Base-by-base conservation (phyloP, 2,329 filamentous ascomycete genomes). In the Penicillium italicum region DNA sequence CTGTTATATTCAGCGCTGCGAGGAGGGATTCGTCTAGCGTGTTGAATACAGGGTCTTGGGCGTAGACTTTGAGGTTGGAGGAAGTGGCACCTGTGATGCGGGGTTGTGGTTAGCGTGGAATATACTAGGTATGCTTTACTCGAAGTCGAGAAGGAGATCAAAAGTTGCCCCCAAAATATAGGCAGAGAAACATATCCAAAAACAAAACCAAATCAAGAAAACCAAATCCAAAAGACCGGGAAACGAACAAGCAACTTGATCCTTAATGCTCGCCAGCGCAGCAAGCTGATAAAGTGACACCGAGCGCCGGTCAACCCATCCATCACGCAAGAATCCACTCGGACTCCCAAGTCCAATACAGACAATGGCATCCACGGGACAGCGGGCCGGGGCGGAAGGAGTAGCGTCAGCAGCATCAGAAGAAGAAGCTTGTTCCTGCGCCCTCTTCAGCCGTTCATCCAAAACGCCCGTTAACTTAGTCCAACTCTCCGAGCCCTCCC, bases 41-140 rank as follows among this genome's bases (percentile, higher is more conserved):
- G 56, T 76, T 79, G 64, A 79, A 82, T n/a, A 83, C 82, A 0
- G 86, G 78, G 22, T 76, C 73, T 55, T 76, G 66, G 28, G 87
- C 78, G 60, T 85, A 87, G 0, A 72, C 33, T 38, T 50, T 55
- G 10, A 51, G 14, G 9, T 68, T 34, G 70, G 76, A 63, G 58
- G 50, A 31, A 34, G 38, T 26, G 12, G 16, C 44, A 11, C n/a
- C n/a, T 16, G 5, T 41, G 33, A n/a, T 7, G 16, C 9, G 3
- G 26, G 24, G 7, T 1, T 47, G 10, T 11, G 20, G 22, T 62
- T 41, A 53, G 50, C 33, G 11, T 26, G 38, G n/a, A 5, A 16
- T 28, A 18, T 31, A 12, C 9, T 43, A 18, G 5, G 14, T 16
- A 22, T 31, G 5, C 3, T 12, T 34, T n/a, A 9, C 20, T 33